These are phyloP conservation scores for Cylindrotheca closterium DNA, from an alignment of 108 stramenopile genomes.

Conservation along the genomic window DNA sequence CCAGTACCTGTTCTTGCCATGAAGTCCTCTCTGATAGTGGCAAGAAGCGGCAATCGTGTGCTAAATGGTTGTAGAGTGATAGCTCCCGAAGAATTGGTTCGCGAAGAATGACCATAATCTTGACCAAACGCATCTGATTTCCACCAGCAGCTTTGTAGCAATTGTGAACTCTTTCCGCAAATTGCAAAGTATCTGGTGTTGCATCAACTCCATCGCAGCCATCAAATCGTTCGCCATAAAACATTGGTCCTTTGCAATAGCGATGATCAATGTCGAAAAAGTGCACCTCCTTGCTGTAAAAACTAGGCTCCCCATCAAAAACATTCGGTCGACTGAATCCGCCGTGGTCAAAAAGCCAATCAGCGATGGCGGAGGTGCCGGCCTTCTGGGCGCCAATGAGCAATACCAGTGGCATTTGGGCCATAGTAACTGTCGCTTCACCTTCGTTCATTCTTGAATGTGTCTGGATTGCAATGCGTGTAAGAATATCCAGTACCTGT, in stretches of 20 bases:
- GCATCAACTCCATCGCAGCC: slow-evolving; percentile 29
- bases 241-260: slow-evolving; percentile 31
- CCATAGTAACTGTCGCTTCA: too few species aligned
- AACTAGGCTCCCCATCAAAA: slow-evolving; percentile 28
- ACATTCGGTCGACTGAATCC: slow-evolving; percentile 12
- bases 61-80: slow-evolving; percentile 35
- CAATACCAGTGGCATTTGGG: slow-evolving; percentile 8
- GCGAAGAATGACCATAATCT: slow-evolving; percentile 36
- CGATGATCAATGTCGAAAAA: slow-evolving; percentile 33
- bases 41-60: neutral
- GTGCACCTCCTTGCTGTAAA: slow-evolving; percentile 39
- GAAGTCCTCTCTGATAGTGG: slow-evolving; percentile 3
- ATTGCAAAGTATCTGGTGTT: slow-evolving; percentile 25
- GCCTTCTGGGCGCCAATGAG: slow-evolving; percentile 46
- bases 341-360: slow-evolving; percentile 28
- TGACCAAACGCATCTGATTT: slow-evolving; percentile 15
- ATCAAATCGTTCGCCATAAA: slow-evolving; percentile 35
- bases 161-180: slow-evolving; percentile 12
- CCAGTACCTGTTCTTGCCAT: slow-evolving; percentile 14
- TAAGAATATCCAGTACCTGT: too few species aligned
- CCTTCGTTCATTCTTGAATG: too few species aligned
- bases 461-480: too few species aligned
- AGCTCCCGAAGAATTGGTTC: slow-evolving; percentile 39
- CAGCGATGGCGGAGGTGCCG: slow-evolving; percentile 19
- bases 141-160: slow-evolving; percentile 24